Percentiles rank a stretch among this genome's conserved stretches.
These are phyloP conservation scores for Penicillium glabrum DNA, from an alignment of 2,329 filamentous ascomycete species.

Conservation along the genomic window DNA sequence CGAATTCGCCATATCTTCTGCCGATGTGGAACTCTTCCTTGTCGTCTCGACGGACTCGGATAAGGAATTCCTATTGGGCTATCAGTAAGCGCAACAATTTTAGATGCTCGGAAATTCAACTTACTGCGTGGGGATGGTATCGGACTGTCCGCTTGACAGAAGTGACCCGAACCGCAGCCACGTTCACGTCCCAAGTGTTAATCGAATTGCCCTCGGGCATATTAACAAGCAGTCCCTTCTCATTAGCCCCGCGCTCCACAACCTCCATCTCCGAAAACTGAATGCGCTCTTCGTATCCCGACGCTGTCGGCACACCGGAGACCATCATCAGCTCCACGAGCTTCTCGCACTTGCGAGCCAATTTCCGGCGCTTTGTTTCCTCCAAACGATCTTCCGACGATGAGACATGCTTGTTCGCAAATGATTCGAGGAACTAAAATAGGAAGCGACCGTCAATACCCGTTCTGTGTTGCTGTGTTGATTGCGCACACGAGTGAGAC, in stretches of 20 bases:
- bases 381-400: constrained; percentile 94
- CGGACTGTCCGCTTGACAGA: constrained; percentile 82
- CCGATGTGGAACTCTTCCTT: constrained; percentile 77
- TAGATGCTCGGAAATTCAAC: constrained; percentile 29
- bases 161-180: constrained; percentile 80
- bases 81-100: constrained; percentile 1
- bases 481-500: constrained; percentile 39
- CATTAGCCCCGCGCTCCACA: constrained; percentile 88
- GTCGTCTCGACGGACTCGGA: constrained; percentile 78
- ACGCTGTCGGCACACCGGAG: constrained; percentile 90
- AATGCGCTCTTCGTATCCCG: constrained; percentile 95
- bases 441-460: background rate
- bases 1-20: constrained; percentile 86
- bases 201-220: constrained; percentile 88
- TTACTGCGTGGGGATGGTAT: constrained; percentile 85
- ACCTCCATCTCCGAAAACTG: constrained; percentile 96
- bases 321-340: constrained; percentile 99
- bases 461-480: background rate
- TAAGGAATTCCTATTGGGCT: constrained; percentile 71
- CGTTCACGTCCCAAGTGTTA: constrained; percentile 96
- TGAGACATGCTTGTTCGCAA: constrained; percentile 94
- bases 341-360: constrained; percentile 91
- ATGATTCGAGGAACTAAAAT: constrained; percentile 85
- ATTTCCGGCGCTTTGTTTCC: constrained; percentile 90
- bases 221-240: constrained; percentile 82